Percentiles rank a stretch among this genome's conserved stretches.
These are phyloP conservation scores for Conringia planisiliqua DNA, from an alignment of 345 rosid species.

Conservation along the genomic window DNA sequence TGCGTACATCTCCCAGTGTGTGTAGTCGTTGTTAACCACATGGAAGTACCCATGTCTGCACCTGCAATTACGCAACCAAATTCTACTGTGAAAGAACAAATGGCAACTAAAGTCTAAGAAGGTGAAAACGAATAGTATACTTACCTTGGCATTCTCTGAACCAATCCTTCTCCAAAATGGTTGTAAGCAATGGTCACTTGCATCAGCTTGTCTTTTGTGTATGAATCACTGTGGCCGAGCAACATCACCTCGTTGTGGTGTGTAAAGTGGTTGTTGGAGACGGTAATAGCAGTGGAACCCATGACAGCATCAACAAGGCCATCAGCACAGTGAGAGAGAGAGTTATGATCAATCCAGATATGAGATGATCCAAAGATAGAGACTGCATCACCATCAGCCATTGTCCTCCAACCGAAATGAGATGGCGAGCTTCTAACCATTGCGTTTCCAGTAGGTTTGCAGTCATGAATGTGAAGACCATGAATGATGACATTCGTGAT, in stretches of 20 bases:
- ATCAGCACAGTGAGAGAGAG: constrained; percentile 90
- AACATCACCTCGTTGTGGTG: constrained; percentile 98
- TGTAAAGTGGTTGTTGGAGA: constrained; percentile 82
- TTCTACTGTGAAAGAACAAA: neutral
- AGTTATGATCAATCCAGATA: constrained; percentile 89
- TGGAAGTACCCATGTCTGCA: constrained; percentile 96
- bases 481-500: constrained; percentile 86
- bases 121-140: neutral
- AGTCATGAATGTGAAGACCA: constrained; percentile 89
- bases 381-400: constrained; percentile 88
- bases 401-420: constrained; percentile 89
- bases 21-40: constrained; percentile 94
- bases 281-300: constrained; percentile 91
- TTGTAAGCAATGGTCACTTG: constrained; percentile 94
- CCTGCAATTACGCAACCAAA: constrained; percentile 38
- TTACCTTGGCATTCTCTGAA: constrained; percentile 98
- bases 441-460: constrained; percentile 96
- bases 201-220: constrained; percentile 82
- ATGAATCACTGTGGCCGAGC: constrained; percentile 87
- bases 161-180: constrained; percentile 89
- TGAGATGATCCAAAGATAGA: constrained; percentile 91
- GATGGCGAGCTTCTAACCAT: constrained; percentile 81
- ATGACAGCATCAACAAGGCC: constrained; percentile 95
- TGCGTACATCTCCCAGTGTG: constrained; percentile 99
- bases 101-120: neutral